Evolutionary conservation across 768 basidiomycete species (phyloP), one percentile per base, ranked within the genome.

Genomic region (Auricularia auricula-judae): DNA sequence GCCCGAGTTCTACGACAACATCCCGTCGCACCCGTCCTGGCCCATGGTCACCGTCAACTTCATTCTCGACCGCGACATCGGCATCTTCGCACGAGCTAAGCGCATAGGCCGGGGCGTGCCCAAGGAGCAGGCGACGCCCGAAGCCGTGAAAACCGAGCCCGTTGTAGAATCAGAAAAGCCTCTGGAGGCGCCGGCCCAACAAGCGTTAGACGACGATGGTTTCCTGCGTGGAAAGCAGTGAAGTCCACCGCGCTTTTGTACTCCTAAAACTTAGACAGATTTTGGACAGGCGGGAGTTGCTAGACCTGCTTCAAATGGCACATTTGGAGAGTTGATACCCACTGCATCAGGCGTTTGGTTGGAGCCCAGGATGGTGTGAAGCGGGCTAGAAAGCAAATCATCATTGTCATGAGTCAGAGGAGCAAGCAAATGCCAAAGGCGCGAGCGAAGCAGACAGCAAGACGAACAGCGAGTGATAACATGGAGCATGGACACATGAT

Each of bases 11-110:
- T 99, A 99, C 76, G 90, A 93, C 68, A 82, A 78, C 3, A 80
- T 98, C 33, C 93, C 95, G 0, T 82, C 86, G 0, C 97, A 99
- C 71, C 85, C 88, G 1, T 89, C 87, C 3, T 99, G 97, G 97
- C 87, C 93, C 2, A 93, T 94, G 86, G 89, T 98, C 42, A 93
- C 88, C 2, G 79, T 90, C 64, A 93, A 93, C 75, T 99, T 99
- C 73, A 97, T 99, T 64, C 85, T 92, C 34, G 93, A 97, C 69
- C 81, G 82, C 14, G 86, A 89, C 66, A 91, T 94, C 35, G 94
- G 94, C 2, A 85, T 98, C 67, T 96, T 88, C 74, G 87, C 91
- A 12, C 81, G 95, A 7, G 91, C 87, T 7, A 98, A 98, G 75
- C 78, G 95, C 71, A 65, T 85, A 67, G 76, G 64, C 71, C 42